Conservation (phyloP, 148 eudicot genomes). For the Gaultheria prostrata region DNA sequence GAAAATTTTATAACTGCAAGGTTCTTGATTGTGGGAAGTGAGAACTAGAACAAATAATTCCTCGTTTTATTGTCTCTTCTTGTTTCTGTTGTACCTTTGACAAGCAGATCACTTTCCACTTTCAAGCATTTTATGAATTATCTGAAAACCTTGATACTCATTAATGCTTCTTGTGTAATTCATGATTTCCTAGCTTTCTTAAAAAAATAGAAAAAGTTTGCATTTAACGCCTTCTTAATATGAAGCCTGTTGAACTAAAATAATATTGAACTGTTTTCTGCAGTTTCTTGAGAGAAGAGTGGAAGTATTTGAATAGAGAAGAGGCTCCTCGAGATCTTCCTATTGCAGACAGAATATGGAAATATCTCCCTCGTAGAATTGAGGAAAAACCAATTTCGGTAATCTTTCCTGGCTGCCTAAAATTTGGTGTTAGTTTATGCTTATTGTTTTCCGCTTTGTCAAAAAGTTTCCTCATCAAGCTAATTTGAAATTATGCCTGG, state of each 20-base stretch:
- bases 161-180: neutral
- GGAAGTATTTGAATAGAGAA: constrained; percentile 46
- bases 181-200: no score
- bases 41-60: neutral
- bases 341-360: constrained; percentile 47
- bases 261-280: constrained; percentile 15
- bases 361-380: constrained; percentile 44
- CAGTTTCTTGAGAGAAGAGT: constrained; percentile 70
- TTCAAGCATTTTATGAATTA: neutral
- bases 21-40: neutral
- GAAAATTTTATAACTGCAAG: neutral
- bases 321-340: constrained; percentile 35
- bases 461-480: neutral
- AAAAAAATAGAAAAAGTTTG: neutral
- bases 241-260: neutral
- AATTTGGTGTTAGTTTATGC: neutral
- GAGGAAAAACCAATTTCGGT: constrained; percentile 49
- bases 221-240: constrained; percentile 9
- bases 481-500: neutral
- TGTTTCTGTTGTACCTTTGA: constrained; percentile 9
- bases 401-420: constrained; percentile 18
- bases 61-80: neutral
- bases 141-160: neutral
- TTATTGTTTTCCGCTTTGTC: neutral
- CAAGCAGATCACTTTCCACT: constrained; percentile 6